Evolutionary conservation across 495 filamentous ascomycete species (phyloP), one percentile per base, ranked within the genome.

Genomic region (Lophiotrema nucula): DNA sequence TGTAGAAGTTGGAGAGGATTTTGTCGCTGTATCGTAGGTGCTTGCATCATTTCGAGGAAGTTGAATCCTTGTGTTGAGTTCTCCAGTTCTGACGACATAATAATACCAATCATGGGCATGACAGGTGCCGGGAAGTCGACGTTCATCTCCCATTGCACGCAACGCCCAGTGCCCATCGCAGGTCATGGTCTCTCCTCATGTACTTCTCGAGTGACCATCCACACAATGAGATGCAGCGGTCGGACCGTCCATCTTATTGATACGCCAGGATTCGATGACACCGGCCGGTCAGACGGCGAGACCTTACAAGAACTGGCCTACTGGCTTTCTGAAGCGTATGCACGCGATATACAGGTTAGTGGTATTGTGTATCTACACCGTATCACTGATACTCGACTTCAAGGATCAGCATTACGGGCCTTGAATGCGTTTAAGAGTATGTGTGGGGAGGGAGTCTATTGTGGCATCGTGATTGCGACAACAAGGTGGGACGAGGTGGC

Each of bases 61-160:
- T n/a, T n/a, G n/a, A n/a, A n/a, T n/a, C n/a, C n/a, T n/a, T n/a
- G n/a, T n/a, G n/a, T n/a, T n/a, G n/a, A n/a, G n/a, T n/a, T 35
- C 10, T 43, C 10, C 18, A 43, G 39, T 18, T 18, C 39, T 6
- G 19, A 12, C 6, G 56, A 59, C 38, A 35, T 52, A 1, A 33
- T 51, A 21, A 63, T 76, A 31, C 44, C 71, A 0, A 51, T 75
- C 5, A 71, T 76, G 67, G 58, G 58, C 6, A 46, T 62, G 45
- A 62, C 58, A 1, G 58, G 58, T 15, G 43, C 58, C 3, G 58
- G 58, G 6, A 62, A 62, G 38, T 31, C 44, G 6, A 46, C 43
- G 1, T 62, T 62, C 21, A 51, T 62, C 12, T 25, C 51, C 2
- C 18, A 22, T 6, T 51, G 43, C 25, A 45, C 58, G 26, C n/a